A percentile compares a stretch with the other conserved stretches of the same genome.
Conservation (phyloP, 176 grass and related monocot species). For the Paspalum notatum region DNA sequence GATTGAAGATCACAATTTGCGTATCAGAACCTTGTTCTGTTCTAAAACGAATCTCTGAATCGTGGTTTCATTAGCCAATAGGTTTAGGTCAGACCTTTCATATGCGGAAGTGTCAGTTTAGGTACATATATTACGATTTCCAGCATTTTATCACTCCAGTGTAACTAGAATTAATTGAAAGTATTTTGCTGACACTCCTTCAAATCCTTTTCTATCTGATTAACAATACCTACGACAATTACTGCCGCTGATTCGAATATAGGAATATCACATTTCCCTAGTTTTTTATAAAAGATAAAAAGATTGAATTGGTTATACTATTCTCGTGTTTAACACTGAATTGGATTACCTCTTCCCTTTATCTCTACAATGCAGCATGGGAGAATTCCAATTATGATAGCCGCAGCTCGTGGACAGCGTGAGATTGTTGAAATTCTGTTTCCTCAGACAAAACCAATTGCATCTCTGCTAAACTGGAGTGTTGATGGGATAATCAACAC, state of each 20-base stretch:
- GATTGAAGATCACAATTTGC: no score
- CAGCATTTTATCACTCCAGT: background rate
- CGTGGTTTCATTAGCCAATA: no score
- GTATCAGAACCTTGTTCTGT: no score
- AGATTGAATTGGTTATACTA: background rate
- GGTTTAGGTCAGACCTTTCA: background rate
- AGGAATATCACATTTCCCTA: background rate
- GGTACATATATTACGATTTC: background rate
- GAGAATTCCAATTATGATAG: conserved; percentile 21
- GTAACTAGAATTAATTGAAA: background rate
- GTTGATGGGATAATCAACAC: conserved; percentile 25
- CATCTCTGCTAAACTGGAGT: conserved; percentile 23
- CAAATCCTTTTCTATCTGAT: background rate
- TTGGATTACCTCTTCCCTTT: background rate
- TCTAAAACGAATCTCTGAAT: no score
- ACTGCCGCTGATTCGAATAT: background rate
- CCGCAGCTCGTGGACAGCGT: conserved; percentile 36
- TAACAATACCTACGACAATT: background rate
- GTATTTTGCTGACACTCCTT: background rate
- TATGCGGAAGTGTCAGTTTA: background rate
- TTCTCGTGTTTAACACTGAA: background rate
- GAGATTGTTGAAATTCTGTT: conserved; percentile 53
- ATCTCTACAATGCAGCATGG: conserved; percentile 28
- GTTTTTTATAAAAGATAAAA: background rate
- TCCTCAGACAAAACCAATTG: conserved; percentile 41